Evolutionary conservation across 306 rosid genomes (phyloP), one percentile per base, ranked within the genome.

Genomic region (Dicorynia guianensis): DNA sequence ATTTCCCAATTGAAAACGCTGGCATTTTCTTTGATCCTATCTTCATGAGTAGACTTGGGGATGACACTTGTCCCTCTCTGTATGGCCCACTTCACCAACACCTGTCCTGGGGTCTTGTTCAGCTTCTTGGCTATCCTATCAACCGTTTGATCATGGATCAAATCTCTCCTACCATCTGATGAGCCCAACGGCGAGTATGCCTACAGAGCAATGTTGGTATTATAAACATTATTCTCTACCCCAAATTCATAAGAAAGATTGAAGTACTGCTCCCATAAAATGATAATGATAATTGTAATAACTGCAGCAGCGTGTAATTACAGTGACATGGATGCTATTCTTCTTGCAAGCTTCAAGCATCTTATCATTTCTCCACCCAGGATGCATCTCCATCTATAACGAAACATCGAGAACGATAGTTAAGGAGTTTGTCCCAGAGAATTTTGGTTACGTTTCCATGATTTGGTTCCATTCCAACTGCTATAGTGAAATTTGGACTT

Each of bases 311-410:
- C 12, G 42, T 57, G 36, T 33, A 13, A 62, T 85, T 79, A 83
- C 90, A 76, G 90, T 89, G 76, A 83, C 85, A 77, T 87, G 92
- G 79, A 87, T 85, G 73, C 38, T 56, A 65, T 89, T 83, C 49
- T 80, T 64, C 77, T 72, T 77, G 84, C 95, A 87, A 68, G 86
- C 90, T 63, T 80, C 85, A 3, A 83, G 86, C 87, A 87, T 85
- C 80, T 85, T 88, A 38, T 79, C 87, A 81, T 88, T 85, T 83
- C 88, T 88, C 93, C 90, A 88, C 2, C 92, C 90, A 11, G 89
- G 85, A 75, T 87, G 90, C 88, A 82, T 87, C 84, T 87, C 95
- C 92, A 87, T 85, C 90, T 87, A 15, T 35, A 49, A 54, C 38
- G 34, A 43, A 71, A 52, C 48, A 46, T 70, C 40, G 67, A 44